Percentiles rank a stretch among this genome's conserved stretches.
These are phyloP conservation scores for Vitis hybrid DNA, from an alignment of 177 flowering plant species.

Conservation along the genomic window DNA sequence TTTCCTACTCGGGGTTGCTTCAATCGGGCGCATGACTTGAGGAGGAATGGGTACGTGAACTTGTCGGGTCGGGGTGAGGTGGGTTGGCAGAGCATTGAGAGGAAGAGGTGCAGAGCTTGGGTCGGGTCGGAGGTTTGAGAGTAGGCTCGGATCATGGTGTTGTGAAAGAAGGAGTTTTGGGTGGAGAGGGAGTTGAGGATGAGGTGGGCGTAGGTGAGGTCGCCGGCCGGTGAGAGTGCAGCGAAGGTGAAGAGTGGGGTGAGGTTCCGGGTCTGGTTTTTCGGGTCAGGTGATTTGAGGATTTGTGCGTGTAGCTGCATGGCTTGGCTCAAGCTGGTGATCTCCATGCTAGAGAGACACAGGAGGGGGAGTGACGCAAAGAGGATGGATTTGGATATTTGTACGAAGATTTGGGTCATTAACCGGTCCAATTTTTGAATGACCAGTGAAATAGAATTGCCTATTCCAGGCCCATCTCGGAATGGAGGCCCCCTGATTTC, in stretches of 20 bases:
- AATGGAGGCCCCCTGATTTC: too few relatives aligned
- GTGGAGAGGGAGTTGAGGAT: conserved; percentile 31
- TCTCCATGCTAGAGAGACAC: conserved; percentile 23
- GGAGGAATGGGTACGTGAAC: conserved; percentile 39
- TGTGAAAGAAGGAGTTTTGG: conserved; percentile 38
- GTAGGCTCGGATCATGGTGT: conserved; percentile 47
- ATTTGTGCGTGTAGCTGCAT: conserved; percentile 44
- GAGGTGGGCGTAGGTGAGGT: conserved; percentile 37
- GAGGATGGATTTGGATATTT: neutral
- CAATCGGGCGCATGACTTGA: conserved; percentile 34
- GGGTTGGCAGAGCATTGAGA: conserved; percentile 21
- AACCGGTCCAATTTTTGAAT: too few relatives aligned
- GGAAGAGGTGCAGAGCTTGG: conserved; percentile 27
- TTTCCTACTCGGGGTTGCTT: conserved; percentile 17
- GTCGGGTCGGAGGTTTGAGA: conserved; percentile 30
- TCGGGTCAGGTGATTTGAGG: conserved; percentile 26
- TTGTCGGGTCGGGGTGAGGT: conserved; percentile 27
- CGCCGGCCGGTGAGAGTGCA: conserved; percentile 39
- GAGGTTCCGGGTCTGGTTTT: conserved; percentile 19
- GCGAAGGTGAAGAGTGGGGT: conserved; percentile 45
- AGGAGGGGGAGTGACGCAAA: neutral
- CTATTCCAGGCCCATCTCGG: too few relatives aligned
- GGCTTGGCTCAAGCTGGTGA: conserved; percentile 37
- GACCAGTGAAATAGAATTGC: too few relatives aligned
- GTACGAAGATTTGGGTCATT: too few relatives aligned